phyloP scores from a whole-genome alignment of 495 filamentous ascomycete species.

The Podospora bellae-mahoneyi region DNA sequence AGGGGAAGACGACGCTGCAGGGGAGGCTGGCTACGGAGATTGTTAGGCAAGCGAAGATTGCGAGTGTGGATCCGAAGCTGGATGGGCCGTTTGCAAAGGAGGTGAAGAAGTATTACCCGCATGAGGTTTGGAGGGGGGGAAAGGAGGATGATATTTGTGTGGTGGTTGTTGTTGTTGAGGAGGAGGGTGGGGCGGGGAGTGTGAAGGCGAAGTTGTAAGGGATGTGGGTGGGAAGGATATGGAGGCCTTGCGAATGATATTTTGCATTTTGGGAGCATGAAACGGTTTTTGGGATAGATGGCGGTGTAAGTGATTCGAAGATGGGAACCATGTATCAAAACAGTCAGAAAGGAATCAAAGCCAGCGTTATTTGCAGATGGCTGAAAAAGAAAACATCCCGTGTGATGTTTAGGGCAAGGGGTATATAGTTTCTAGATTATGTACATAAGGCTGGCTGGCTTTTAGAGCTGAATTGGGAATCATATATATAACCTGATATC shows the following conservation, averaged over 20 bases:
- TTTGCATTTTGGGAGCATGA: not conserved
- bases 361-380: not conserved
- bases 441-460: not conserved
- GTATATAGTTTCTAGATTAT: not conserved
- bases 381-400: not conserved
- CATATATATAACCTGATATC: not conserved
- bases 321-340: not conserved
- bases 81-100: constrained; percentile 95
- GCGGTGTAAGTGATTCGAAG: too few species aligned
- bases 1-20: constrained; percentile 53
- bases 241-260: not conserved
- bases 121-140: constrained; percentile 79
- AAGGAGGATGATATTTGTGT: constrained; percentile 91
- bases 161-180: constrained; percentile 68
- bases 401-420: not conserved
- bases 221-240: not conserved
- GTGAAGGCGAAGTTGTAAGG: constrained; percentile 40
- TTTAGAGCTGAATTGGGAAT: not conserved
- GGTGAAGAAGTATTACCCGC: constrained; percentile 77
- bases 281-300: not conserved
- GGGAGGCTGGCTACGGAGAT: constrained; percentile 74
- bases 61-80: constrained; percentile 69
- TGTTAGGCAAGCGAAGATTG: constrained; percentile 73
- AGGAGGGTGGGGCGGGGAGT: constrained; percentile 33
- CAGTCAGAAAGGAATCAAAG: not conserved